Conservation (phyloP, 345 rosid genomes). For the Camelina hispida region DNA sequence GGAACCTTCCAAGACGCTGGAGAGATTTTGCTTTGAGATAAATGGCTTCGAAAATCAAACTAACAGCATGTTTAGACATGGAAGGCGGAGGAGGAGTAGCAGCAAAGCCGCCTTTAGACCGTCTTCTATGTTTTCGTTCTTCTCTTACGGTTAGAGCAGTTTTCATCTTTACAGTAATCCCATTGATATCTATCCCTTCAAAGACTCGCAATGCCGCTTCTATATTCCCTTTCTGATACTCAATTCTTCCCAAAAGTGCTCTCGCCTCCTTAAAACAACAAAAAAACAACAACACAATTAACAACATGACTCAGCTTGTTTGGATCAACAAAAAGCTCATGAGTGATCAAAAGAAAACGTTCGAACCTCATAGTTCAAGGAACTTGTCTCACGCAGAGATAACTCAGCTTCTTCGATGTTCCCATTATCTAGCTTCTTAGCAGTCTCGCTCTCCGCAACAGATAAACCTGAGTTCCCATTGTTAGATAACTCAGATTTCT, state of each 20-base stretch:
- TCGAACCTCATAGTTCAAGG: conserved; percentile 75
- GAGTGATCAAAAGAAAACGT: neutral
- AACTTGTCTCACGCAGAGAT: conserved; percentile 74
- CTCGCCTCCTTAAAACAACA: conserved; percentile 70
- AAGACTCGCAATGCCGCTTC: conserved; percentile 84
- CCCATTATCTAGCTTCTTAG: conserved; percentile 56
- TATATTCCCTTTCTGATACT: conserved; percentile 81
- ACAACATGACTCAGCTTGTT: neutral
- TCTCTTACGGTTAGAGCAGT: conserved; percentile 52
- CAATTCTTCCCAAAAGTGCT: conserved; percentile 83
- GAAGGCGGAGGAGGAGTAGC: conserved; percentile 51
- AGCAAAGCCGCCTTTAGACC: conserved; percentile 46
- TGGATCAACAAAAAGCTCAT: neutral
- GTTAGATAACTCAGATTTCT: conserved; percentile 47
- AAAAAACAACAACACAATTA: conserved; percentile 26
- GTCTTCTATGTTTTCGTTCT: conserved; percentile 58
- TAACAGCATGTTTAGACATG: conserved; percentile 75
- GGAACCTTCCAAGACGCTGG: conserved; percentile 68
- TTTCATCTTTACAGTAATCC: conserved; percentile 71
- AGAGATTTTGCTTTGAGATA: conserved; percentile 83
- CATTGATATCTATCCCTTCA: conserved; percentile 83
- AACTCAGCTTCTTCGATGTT: conserved; percentile 88
- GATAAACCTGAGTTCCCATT: conserved; percentile 48
- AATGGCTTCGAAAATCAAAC: conserved; percentile 79
- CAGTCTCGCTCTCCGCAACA: conserved; percentile 48